A percentile compares a stretch with the other conserved stretches of the same genome.
phyloP scores from a whole-genome alignment of 2,329 filamentous ascomycete genomes.

The Talaromyces sp. region DNA sequence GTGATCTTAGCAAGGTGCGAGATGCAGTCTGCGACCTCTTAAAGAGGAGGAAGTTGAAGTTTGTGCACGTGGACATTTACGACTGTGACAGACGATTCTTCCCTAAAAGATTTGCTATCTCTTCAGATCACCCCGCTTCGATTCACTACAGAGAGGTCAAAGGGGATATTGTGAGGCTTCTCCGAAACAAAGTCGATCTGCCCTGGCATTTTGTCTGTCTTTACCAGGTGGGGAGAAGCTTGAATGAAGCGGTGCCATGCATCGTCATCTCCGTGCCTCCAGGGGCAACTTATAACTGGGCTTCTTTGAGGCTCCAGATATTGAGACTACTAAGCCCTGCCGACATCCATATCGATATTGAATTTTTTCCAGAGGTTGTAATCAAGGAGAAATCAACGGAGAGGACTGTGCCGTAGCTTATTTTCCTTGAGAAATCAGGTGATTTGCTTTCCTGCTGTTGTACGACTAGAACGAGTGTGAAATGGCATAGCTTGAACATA shows the following conservation, averaged over 20 bases:
- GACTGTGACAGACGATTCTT: not conserved
- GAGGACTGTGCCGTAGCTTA: not conserved
- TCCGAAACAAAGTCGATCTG: not conserved
- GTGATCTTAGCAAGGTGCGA: not conserved
- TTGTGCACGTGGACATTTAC: constrained; percentile 4
- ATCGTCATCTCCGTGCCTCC: not conserved
- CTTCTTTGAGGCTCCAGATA: not conserved
- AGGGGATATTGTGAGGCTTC: not conserved
- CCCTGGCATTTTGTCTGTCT: not conserved
- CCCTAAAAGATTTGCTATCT: not conserved
- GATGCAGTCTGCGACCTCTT: not conserved
- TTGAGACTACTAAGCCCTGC: not conserved
- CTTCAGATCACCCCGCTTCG: not conserved
- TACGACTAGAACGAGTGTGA: not conserved
- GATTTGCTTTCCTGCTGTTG: not conserved
- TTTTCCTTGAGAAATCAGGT: not conserved
- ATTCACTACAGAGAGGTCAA: not conserved
- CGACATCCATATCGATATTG: not conserved
- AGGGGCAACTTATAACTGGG: not conserved
- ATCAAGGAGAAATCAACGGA: not conserved
- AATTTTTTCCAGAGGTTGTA: not conserved
- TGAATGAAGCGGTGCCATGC: not conserved
- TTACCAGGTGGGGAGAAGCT: not conserved
- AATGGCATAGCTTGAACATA: not conserved
- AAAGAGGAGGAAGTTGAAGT: not conserved